Base-by-base conservation (phyloP, 2,329 filamentous ascomycete species). In the Fusarium abutilonis region DNA sequence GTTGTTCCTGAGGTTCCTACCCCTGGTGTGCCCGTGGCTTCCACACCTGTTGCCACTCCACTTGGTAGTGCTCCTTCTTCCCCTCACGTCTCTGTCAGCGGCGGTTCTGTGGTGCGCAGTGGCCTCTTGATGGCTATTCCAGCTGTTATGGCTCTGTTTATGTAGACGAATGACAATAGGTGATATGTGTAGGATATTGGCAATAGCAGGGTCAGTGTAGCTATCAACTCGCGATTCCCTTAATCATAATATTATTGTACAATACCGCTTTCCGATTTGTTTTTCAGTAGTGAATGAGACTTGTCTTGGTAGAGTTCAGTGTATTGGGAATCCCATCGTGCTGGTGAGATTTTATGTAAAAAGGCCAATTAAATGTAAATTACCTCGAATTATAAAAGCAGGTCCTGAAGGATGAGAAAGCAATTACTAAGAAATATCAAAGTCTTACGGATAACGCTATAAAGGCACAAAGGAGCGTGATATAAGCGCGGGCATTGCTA, bases 91-190 rank as follows among this genome's bases (percentile, higher is more conserved):
- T 38, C 54, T n/a, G 59, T 56, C 15, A 66, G 63, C 40, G 39
- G 63, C 21, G 63, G 50, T 3, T 66, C 31, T 19, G 35, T 64
- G 2, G 34, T 66, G 8, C 54, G 60, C 23, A 41, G 40, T 15
- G 21, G 63, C 7, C 36, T 66, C 10, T 45, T 65, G 49, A 35
- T 64, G 51, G 59, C 28, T 19, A 29, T 66, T 8, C 63, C 63
- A 9, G 36, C 57, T 23, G 21, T 51, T n/a, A 11, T 63, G 23
- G 63, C 63, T 44, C 21, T 66, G 38, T 45, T 65, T 14, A 42
- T 66, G 44, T 63, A 58, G 19, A 58, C 26, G 40, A 53, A 38
- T 26, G 39, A 55, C 38, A 28, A 19, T 45, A 9, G 47, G 54
- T 40, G 21, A 19, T 38, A 60, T 54, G 21, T 36, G 42, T 17